A percentile compares a stretch with the other conserved stretches of the same genome.
These are phyloP conservation scores for Striga asiatica DNA, from an alignment of 257 asterid species.

Conservation along the genomic window DNA sequence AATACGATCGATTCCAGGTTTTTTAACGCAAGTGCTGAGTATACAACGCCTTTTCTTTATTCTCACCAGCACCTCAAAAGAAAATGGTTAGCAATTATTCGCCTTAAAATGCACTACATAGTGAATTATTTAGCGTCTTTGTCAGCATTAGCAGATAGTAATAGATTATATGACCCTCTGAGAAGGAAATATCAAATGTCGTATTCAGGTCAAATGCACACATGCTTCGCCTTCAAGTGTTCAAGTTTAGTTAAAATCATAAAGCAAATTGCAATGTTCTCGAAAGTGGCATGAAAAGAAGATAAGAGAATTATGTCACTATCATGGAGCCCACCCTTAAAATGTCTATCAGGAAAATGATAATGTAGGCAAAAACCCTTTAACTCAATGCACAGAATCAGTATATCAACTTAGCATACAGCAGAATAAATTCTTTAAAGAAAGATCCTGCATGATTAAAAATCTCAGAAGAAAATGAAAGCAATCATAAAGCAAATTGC, in stretches of 20 bases:
- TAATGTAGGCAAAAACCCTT: no score
- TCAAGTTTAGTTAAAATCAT: neutral
- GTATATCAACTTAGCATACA: neutral
- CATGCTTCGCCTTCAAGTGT: no score
- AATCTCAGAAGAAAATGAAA: neutral
- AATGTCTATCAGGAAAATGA: neutral
- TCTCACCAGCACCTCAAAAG: neutral
- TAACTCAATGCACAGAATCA: neutral
- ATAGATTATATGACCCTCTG: no score
- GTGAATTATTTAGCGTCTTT: no score
- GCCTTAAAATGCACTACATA: no score
- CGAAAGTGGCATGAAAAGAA: neutral
- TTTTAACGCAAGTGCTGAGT: neutral
- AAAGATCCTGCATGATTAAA: neutral
- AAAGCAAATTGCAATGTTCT: neutral
- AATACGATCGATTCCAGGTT: neutral
- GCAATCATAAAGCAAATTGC: neutral
- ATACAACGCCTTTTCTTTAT: neutral
- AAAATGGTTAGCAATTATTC: no score
- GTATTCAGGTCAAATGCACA: neutral
- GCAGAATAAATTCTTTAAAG: neutral
- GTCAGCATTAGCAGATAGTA: no score
- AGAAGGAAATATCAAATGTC: neutral
- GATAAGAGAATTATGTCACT: neutral
- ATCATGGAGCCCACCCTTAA: neutral